Evolutionary conservation across 2,329 filamentous ascomycete species (phyloP), one percentile per base, ranked within the genome.

Genomic region (Elsinoe ampelina): DNA sequence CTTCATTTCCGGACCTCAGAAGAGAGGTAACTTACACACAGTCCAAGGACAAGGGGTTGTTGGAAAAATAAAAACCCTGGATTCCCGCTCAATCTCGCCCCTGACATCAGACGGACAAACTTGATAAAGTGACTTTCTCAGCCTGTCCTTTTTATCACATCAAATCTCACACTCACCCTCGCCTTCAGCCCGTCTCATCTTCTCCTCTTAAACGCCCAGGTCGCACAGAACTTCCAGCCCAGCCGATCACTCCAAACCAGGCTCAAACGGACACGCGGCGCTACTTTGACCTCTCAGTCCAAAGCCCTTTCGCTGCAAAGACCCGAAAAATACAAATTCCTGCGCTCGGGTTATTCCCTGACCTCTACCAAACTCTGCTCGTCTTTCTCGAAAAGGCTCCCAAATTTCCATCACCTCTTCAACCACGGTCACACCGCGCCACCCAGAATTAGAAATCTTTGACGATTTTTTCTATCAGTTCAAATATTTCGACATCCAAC

Each of bases 401-500:
- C 22, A 48, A 48, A 30, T 36, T 45, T 35, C 45, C 20, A 22
- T 26, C 17, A 7, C 26, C 38, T 41, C 15, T 35, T 35, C 45
- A 35, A 26, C 45, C 45, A 50, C 26, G 12, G 32, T 26, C 17
- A 50, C 26, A 34, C 15, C 45, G 19, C 45, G 45, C 45, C 45
- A 36, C 45, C 45, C 26, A 34, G 30, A 50, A 50, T 45, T 26
- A 50, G 38, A 42, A 55, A 55, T 42, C 26, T 45, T 22, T 45
- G 30, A 41, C 19, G 12, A 54, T 17, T 20, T 17, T 20, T 8
- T 54, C 19, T 20, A 19, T 17, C 30, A 5, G 5, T 38, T 34
- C 30, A 35, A 32, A 42, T 20, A 19, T 38, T 17, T 30, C 38
- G 20, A 58, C 34, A 34, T 47, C 36, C 41, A 15, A 11, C 26